A percentile compares a stretch with the other conserved stretches of the same genome.
phyloP scores from a whole-genome alignment of 257 asterid genomes.

The Ballota nigra region DNA sequence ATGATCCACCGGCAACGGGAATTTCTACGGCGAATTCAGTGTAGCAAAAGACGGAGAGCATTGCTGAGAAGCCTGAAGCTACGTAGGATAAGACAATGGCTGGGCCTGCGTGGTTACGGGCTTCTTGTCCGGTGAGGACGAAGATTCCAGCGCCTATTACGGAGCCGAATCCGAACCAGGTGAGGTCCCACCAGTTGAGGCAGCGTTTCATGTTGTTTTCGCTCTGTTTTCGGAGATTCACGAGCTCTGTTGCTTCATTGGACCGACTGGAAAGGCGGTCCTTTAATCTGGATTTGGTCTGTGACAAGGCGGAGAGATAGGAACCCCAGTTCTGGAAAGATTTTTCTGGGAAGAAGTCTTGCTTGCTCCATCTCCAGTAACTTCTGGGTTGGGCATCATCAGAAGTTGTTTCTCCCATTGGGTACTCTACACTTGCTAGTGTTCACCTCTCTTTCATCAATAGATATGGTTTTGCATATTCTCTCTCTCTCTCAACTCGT shows the following conservation, averaged over 20 bases:
- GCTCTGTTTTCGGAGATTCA: constrained; percentile 49
- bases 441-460: not conserved
- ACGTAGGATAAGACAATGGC: constrained; percentile 56
- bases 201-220: constrained; percentile 61
- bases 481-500: not conserved
- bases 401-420: constrained; percentile 27
- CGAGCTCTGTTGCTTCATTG: constrained; percentile 41
- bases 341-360: constrained; percentile 53
- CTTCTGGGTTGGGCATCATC: constrained; percentile 37
- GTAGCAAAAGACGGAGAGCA: constrained; percentile 69
- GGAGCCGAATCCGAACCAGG: constrained; percentile 70
- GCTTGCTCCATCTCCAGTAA: constrained; percentile 69
- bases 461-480: not conserved
- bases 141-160: constrained; percentile 68
- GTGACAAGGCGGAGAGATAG: constrained; percentile 41
- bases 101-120: constrained; percentile 59
- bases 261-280: constrained; percentile 55
- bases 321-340: constrained; percentile 48
- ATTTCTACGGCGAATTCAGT: constrained; percentile 59
- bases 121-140: constrained; percentile 64
- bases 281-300: constrained; percentile 40
- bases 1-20: constrained; percentile 62
- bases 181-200: constrained; percentile 75
- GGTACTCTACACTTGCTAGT: not conserved
- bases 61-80: constrained; percentile 59